Evolutionary conservation across 2,329 filamentous ascomycete species (phyloP).

Genomic region (Cadophora sp.): DNA sequence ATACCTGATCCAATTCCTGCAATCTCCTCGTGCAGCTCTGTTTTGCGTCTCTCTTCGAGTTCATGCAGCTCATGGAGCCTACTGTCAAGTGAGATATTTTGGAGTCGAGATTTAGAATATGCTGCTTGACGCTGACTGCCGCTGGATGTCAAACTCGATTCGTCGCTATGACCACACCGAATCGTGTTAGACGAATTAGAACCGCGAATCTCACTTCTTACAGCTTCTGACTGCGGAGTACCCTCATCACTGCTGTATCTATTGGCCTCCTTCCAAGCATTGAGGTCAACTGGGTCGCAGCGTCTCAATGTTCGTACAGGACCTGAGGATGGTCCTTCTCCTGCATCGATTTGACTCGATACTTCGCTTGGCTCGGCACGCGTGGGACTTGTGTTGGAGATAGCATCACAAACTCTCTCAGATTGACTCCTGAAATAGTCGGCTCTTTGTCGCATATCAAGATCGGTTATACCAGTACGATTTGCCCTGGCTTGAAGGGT

Average conservation of each 20-base stretch:
- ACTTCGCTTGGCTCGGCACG: not conserved
- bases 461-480: not conserved
- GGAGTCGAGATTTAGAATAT: not conserved
- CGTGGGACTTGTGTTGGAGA: not conserved
- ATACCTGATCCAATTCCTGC: not conserved
- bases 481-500: not conserved
- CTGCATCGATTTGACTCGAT: not conserved
- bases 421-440: not conserved
- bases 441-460: not conserved
- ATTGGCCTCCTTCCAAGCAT: not conserved
- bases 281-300: not conserved
- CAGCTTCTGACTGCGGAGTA: not conserved
- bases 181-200: not conserved
- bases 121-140: not conserved
- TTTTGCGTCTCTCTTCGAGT: not conserved
- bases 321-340: not conserved
- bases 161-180: not conserved
- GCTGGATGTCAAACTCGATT: not conserved
- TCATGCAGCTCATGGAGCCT: not conserved
- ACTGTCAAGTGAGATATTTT: not conserved
- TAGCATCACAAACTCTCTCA: not conserved
- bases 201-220: not conserved
- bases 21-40: not conserved
- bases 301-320: not conserved
- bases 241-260: not conserved